Evolutionary conservation across 1,284 basidiomycete species (phyloP).

Genomic region (Cryptococcus sp.): DNA sequence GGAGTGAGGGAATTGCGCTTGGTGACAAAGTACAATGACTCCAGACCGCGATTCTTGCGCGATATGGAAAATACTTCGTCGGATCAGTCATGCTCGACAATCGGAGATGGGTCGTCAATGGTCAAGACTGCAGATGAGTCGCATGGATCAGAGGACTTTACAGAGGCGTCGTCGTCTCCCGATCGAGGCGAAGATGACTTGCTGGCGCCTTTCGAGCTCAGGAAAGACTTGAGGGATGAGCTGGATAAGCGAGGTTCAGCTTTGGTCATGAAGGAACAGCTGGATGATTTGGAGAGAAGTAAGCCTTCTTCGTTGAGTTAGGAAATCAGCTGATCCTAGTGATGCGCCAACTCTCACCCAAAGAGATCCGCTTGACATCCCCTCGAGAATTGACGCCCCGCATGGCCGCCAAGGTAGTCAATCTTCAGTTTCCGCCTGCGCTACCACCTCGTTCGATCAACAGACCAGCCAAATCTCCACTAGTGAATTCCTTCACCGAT

Average conservation of each 20-base stretch:
- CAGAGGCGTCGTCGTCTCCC: background rate
- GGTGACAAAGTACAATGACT: constrained; percentile 23
- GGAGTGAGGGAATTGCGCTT: constrained; percentile 33
- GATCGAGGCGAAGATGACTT: constrained; percentile 9
- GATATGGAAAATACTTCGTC: constrained; percentile 18
- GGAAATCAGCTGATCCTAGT: constrained; percentile 19
- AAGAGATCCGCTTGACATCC: constrained; percentile 39
- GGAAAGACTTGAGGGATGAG: constrained; percentile 10
- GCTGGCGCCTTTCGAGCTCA: constrained; percentile 33
- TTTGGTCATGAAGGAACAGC: constrained; percentile 44
- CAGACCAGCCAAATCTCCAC: constrained; percentile 5
- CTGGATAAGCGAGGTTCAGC: constrained; percentile 41
- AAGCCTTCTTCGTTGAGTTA: constrained; percentile 7
- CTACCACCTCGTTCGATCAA: constrained; percentile 7
- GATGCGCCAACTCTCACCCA: constrained; percentile 43
- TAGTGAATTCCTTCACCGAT: background rate
- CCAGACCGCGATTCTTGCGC: constrained; percentile 25
- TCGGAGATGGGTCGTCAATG: constrained; percentile 1
- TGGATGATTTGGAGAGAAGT: constrained; percentile 45
- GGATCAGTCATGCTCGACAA: background rate
- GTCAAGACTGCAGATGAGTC: constrained; percentile 6
- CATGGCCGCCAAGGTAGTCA: constrained; percentile 31
- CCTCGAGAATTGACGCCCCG: constrained; percentile 29
- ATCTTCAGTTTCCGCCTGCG: constrained; percentile 5
- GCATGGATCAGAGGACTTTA: background rate